phyloP scores from a whole-genome alignment of 2,329 filamentous ascomycete species.

The Epicoccum sorghinum region DNA sequence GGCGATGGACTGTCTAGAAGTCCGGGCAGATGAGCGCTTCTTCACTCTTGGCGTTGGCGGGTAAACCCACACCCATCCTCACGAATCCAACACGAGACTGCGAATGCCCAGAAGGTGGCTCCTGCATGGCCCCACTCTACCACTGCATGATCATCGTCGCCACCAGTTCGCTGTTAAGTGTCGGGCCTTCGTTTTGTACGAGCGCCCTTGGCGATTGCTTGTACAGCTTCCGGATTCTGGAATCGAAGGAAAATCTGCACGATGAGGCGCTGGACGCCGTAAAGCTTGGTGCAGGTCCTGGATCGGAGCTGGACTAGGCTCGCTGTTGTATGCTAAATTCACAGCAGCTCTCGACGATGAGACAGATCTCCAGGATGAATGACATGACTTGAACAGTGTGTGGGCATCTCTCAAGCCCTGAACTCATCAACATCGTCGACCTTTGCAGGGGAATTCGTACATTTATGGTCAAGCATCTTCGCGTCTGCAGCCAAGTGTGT shows the following conservation, averaged over 20 bases:
- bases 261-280: neutral
- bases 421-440: neutral
- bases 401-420: too few relatives aligned
- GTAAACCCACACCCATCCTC: neutral
- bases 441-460: neutral
- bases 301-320: too few relatives aligned
- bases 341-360: neutral
- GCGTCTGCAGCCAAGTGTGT: neutral
- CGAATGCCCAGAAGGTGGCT: neutral
- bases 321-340: neutral
- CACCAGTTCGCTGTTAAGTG: conserved; percentile 8
- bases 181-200: neutral
- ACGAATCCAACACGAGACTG: neutral
- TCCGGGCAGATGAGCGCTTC: neutral
- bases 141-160: conserved; percentile 13
- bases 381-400: too few relatives aligned
- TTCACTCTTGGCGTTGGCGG: neutral
- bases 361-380: neutral
- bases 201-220: conserved; percentile 4
- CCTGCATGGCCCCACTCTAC: conserved; percentile 11
- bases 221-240: neutral
- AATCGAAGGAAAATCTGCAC: neutral
- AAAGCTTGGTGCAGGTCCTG: too few relatives aligned
- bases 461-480: neutral
- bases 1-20: neutral